Evolutionary conservation across 805 yeast species (phyloP), one percentile per base, ranked within the genome.

Genomic region (Millerozyma acaciae): DNA sequence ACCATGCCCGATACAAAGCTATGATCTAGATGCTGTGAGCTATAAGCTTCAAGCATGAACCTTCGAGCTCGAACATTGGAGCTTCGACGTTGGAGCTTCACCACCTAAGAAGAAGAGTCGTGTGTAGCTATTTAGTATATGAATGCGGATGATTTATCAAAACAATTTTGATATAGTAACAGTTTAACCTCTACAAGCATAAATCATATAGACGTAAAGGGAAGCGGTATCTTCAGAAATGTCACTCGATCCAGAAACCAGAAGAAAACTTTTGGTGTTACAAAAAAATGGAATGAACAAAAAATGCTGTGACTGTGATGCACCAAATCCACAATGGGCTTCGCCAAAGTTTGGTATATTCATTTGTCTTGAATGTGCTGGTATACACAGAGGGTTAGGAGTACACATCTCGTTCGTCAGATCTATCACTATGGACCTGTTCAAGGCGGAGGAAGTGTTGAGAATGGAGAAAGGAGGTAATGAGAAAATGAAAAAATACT

Each of bases 251-350:
- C 96, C 97, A 12, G 96, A 87, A 48, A 82, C 85, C 39, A 83
- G 95, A 58, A 79, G 96, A 54, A 79, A 82, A 55, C 69, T 85
- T 25, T 53, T 66, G 45, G 78, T 78, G 26, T 64, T 90, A 40
- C 97, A 90, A 53, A 87, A 87, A 55, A 68, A 69, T 29, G 95
- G 90, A 17, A 81, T 69, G 9, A 56, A 56, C 38, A 87, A 83
- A 65, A 80, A 77, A 57, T 93, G 98, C 62, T 83, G 87, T 58
- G 98, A 93, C 58, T 93, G 98, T 62, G 72, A 68, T 23, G 95
- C 97, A 1, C 96, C 95, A 38, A 90, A 89, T 56, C 98, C 98
- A 7, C 98, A 93, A 60, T 93, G 98, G 98, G 97, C 97, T 2
- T 87, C 96, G 9, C 97, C 97, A 22, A 93, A 93, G 60, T 88